Base-by-base conservation (phyloP, 2,329 filamentous ascomycete genomes). In the Colletotrichum camelliae region DNA sequence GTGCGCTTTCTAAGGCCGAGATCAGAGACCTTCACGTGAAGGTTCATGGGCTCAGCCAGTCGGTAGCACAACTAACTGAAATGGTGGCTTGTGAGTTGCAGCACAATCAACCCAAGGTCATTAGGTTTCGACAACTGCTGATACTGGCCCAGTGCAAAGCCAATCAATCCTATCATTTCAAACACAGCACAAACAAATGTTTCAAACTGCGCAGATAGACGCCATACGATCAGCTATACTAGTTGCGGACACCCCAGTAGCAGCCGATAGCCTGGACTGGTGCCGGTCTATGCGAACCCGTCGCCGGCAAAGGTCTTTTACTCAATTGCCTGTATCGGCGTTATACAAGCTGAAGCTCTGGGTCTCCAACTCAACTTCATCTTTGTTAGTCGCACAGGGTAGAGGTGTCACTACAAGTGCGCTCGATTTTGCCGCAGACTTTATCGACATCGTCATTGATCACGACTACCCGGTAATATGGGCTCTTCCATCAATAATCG, bases 41-140 rank as follows among this genome's bases (percentile, higher is more conserved):
- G 7, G 0, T 60, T 0, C 3, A 31, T n/a, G 29, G 18, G 2
- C 18, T 61, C 0, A 31, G 31, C 16, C 57, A 61, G 0, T n/a
- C 57, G 0, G 57, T 29, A 0, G 57, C 6, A 35, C 27, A 1
- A 21, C 57, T 69, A 0, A 21, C 27, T 12, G 24, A 24, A n/a
- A 65, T 24, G 16, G 0, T 33, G 37, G 18, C 4, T 55, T 33
- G 15, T 39, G 29, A 12, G 29, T 37, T 66, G 12, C 1, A 8
- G 4, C 39, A n/a, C 4, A 31, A 33, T 2, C 27, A n/a, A 16
- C 3, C 2, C 1, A 13, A 10, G 2, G 4, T 1, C 3, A 1
- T 24, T 2, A n/a, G 5, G 8, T 8, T n/a, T 48, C 5, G 2
- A 6, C 8, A n/a, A 12, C 9, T 12, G 0, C 9, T 48, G 2